Base-by-base conservation (phyloP, 768 basidiomycete species). In the Heimioporus sp. region DNA sequence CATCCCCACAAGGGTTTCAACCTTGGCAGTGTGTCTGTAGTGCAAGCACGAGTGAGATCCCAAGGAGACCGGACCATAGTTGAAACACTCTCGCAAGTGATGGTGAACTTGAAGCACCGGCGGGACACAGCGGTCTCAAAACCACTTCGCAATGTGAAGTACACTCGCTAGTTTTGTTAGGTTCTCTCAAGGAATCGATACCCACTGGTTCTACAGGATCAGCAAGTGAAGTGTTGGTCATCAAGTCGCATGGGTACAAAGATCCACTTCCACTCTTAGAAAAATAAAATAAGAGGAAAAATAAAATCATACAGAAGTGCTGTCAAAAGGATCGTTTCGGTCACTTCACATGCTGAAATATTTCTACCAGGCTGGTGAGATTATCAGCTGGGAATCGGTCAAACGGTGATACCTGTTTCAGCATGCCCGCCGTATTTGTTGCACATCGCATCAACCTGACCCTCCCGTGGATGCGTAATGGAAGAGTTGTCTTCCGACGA, bases 391-490 rank as follows among this genome's bases (percentile, higher is more conserved):
- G 57, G 67, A 67, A 65, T 55, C 48, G 44, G 30, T 46, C 48
- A 63, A 46, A 48, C 43, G 48, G n/a, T 58, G 54, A 68, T 56
- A 58, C 66, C 66, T 60, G 61, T 70, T 70, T 68, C 64, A 67
- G 55, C 24, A 28, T 17, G 47, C 31, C 21, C 49, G 46, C 48
- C 36, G 53, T 45, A 24, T 51, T 44, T 43, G 55, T 44, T 36
- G 47, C 41, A 49, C 43, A 47, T 58, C 43, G 44, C 32, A 39
- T 44, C 46, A 44, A 55, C 41, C 34, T 24, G 51, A 43, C 52
- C 61, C 61, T 52, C 65, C 53, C 51, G 68, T 68, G 58, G 54
- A 70, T 65, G 64, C 59, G 38, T 59, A 55, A 59, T 57, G 55
- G 64, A 70, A 70, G 61, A 49, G 39, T 51, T 48, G 45, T 40